Evolutionary conservation across 73 alveolate species (phyloP).

Genomic region (Paramecium sonneborni): DNA sequence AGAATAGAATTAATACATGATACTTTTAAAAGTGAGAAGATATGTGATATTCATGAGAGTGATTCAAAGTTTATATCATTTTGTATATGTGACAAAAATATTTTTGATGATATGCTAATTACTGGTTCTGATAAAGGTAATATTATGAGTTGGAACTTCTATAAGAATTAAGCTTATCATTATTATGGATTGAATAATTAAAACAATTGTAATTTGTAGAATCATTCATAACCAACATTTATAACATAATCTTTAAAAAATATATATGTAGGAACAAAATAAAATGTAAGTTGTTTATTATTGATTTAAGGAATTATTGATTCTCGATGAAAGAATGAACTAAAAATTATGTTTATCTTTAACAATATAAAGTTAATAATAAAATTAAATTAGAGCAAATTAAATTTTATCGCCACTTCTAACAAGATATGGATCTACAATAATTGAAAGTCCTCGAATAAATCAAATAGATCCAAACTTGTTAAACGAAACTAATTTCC

Average conservation of each 20-base stretch:
- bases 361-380: background rate
- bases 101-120: background rate
- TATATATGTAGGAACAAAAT: slow-evolving; percentile 1
- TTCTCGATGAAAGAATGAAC: slow-evolving; percentile 5
- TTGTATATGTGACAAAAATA: background rate
- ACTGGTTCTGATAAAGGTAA: slow-evolving; percentile 7
- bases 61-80: background rate
- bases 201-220: background rate
- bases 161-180: background rate
- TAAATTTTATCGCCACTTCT: background rate
- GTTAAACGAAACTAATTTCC: background rate
- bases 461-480: background rate
- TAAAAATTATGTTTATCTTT: background rate
- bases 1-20: background rate
- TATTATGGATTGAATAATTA: slow-evolving; percentile 13
- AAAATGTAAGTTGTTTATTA: background rate
- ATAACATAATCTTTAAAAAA: background rate
- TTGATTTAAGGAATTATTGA: background rate
- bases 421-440: background rate
- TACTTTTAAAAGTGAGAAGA: background rate
- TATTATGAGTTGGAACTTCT: slow-evolving; percentile 30
- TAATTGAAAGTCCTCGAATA: background rate
- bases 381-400: background rate
- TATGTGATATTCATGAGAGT: background rate
- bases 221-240: background rate